Percentiles rank a stretch among this genome's conserved stretches.
These are phyloP conservation scores for Ustanciosporium gigantosporum DNA, from an alignment of 1,284 basidiomycete species.

Conservation along the genomic window DNA sequence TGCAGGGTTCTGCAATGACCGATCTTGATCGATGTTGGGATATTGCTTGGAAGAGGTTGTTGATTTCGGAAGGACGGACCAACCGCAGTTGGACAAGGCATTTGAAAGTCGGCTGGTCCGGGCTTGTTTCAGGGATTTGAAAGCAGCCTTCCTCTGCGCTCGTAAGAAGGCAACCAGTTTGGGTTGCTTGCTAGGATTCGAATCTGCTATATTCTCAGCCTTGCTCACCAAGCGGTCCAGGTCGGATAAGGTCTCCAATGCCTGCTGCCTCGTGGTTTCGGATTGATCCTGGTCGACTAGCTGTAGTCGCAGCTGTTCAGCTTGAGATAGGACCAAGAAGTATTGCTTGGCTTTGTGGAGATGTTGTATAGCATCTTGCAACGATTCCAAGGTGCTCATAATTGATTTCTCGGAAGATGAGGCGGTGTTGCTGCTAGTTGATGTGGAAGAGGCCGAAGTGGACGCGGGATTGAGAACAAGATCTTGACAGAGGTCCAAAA, in stretches of 20 bases:
- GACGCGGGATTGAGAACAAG: constrained; percentile 9
- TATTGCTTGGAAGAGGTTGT: constrained; percentile 2
- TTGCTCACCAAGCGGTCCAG: constrained; percentile 19
- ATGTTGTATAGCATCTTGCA: constrained; percentile 27
- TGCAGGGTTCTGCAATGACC: neutral
- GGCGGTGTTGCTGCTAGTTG: constrained; percentile 11
- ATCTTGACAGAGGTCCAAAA: constrained; percentile 33
- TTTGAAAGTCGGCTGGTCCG: constrained; percentile 11
- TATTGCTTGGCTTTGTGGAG: constrained; percentile 35
- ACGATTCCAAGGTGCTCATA: constrained; percentile 17
- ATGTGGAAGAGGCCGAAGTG: neutral
- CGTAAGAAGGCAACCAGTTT: constrained; percentile 33
- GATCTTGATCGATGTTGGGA: neutral
- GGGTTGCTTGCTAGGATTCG: neutral
- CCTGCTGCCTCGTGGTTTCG: neutral
- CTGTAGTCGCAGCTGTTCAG: constrained; percentile 29
- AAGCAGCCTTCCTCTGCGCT: constrained; percentile 30
- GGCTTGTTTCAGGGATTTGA: constrained; percentile 16
- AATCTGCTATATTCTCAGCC: constrained; percentile 11
- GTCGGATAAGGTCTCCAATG: constrained; percentile 9
- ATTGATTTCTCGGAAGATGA: constrained; percentile 5
- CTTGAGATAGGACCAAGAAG: constrained; percentile 38
- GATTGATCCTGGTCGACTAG: constrained; percentile 4
- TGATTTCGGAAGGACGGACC: neutral
- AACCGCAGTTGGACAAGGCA: constrained; percentile 33